phyloP scores from a whole-genome alignment of 2,329 filamentous ascomycete genomes.

The Fulvia fulva region DNA sequence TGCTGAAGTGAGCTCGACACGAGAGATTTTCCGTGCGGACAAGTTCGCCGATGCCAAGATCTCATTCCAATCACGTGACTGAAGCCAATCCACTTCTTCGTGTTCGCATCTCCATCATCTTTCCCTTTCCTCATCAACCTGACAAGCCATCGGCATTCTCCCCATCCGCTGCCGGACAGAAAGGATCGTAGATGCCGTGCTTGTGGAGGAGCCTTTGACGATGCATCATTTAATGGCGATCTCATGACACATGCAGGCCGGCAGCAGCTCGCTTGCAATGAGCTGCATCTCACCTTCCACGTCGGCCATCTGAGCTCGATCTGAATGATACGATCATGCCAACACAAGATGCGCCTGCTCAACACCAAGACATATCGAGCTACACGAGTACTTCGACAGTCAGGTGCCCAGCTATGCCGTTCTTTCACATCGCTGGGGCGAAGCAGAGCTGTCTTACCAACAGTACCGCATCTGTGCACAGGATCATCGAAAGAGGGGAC shows the following conservation, averaged over 20 bases:
- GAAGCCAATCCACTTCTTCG: no score
- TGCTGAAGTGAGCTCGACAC: slow-evolving; percentile 1
- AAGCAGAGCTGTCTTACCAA: slow-evolving; percentile 4
- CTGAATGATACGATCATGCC: not conserved
- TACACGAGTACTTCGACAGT: slow-evolving; percentile 8
- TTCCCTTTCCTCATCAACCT: not conserved
- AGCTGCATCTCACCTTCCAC: not conserved
- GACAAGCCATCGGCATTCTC: not conserved
- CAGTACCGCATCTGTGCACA: not conserved
- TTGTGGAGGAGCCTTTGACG: not conserved
- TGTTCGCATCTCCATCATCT: not conserved
- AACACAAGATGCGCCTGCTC: slow-evolving; percentile 15
- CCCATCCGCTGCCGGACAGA: not conserved
- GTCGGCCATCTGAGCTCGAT: not conserved
- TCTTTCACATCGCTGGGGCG: slow-evolving; percentile 13
- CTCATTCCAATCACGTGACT: not conserved
- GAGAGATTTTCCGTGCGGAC: not conserved
- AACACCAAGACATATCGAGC: slow-evolving; percentile 7
- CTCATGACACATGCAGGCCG: not conserved
- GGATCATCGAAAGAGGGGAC: not conserved
- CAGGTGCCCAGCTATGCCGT: slow-evolving; percentile 9
- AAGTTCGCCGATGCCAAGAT: not conserved
- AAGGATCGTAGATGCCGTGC: not conserved
- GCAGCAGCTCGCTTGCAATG: not conserved
- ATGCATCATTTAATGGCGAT: not conserved